These are phyloP conservation scores for Arthrobotrys entomopaga DNA, from an alignment of 2,329 filamentous ascomycete genomes.

Conservation along the genomic window DNA sequence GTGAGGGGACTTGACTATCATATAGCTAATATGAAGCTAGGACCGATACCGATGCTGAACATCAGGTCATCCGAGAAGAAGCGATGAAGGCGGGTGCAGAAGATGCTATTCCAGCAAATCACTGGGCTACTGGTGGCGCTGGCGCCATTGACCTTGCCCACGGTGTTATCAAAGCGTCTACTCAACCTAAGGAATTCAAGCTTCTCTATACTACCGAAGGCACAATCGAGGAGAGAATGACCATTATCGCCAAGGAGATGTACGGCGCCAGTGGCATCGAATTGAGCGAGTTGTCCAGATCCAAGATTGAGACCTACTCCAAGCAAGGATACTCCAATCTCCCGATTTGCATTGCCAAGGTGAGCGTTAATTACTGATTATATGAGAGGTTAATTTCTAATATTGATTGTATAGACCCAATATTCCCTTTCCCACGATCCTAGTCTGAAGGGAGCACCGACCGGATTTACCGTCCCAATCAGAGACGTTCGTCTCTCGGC, in stretches of 20 bases:
- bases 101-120: slow-evolving; percentile 91
- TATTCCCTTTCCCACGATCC: slow-evolving; percentile 96
- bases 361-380: neutral
- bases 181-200: slow-evolving; percentile 86
- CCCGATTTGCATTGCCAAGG: slow-evolving; percentile 93
- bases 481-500: slow-evolving; percentile 93
- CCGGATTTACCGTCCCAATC: slow-evolving; percentile 93
- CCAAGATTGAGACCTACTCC: slow-evolving; percentile 95
- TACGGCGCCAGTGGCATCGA: slow-evolving; percentile 90
- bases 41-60: slow-evolving; percentile 92
- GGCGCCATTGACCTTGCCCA: slow-evolving; percentile 89
- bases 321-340: slow-evolving; percentile 90
- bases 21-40: slow-evolving; percentile 18
- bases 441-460: slow-evolving; percentile 91
- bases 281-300: slow-evolving; percentile 91
- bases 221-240: slow-evolving; percentile 86
- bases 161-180: slow-evolving; percentile 82
- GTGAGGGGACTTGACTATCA: neutral
- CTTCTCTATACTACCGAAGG: slow-evolving; percentile 84
- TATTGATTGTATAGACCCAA: slow-evolving; percentile 71
- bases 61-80: slow-evolving; percentile 88
- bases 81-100: slow-evolving; percentile 90
- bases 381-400: slow-evolving; percentile 6
- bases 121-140: slow-evolving; percentile 94
- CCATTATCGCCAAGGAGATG: slow-evolving; percentile 89